Evolutionary conservation across 2,329 filamentous ascomycete genomes (phyloP).

Genomic region (Scytalidium sp.): DNA sequence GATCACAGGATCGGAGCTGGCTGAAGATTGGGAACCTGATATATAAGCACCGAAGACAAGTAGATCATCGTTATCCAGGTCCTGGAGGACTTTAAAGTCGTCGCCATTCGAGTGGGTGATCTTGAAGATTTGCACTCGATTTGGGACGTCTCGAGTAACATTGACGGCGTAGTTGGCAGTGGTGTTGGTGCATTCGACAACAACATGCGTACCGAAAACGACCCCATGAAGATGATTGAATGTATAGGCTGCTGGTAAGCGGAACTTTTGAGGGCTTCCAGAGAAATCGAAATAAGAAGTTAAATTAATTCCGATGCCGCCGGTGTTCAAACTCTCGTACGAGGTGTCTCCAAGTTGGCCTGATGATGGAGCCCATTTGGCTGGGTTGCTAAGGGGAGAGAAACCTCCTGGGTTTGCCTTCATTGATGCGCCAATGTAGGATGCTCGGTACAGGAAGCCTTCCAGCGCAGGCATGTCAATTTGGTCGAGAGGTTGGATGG

Average conservation of each 20-base stretch:
- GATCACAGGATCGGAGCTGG: not conserved
- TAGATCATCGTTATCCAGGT: not conserved
- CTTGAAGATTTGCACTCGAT: not conserved
- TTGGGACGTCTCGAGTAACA: not conserved
- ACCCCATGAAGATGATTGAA: not conserved
- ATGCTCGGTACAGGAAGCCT: not conserved
- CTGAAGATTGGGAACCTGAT: not conserved
- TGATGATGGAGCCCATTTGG: not conserved
- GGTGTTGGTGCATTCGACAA: not conserved
- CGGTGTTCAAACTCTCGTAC: not conserved
- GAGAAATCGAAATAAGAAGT: not conserved
- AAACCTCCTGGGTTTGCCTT: not conserved
- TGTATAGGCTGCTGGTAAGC: not conserved
- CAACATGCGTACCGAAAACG: not conserved
- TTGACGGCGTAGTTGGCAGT: not conserved
- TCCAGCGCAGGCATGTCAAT: not conserved
- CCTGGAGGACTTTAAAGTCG: not conserved
- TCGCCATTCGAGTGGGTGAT: not conserved
- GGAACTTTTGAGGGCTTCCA: not conserved
- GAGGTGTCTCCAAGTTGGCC: not conserved
- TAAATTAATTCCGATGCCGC: not conserved
- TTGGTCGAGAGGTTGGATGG: not conserved
- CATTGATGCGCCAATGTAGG: not conserved
- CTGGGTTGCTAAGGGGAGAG: not conserved
- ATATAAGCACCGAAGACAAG: not conserved